Percentiles rank a stretch among this genome's conserved stretches.
Evolutionary conservation across 169 alveolate species (phyloP).

Genomic region (Babesia ovis): DNA sequence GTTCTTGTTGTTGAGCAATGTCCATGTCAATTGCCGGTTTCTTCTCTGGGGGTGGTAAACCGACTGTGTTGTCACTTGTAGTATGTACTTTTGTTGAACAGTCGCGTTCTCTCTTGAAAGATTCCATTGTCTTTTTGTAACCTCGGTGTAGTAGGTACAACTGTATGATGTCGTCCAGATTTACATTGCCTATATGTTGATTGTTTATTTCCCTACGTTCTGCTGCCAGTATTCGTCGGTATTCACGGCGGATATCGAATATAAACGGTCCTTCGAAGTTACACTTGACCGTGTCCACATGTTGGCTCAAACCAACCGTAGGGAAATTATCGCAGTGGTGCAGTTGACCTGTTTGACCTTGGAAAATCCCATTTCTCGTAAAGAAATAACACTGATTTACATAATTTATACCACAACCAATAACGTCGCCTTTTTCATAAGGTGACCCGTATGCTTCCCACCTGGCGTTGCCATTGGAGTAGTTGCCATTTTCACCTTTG

Average conservation of each 20-base stretch:
- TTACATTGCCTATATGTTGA: neutral
- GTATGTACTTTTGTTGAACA: neutral
- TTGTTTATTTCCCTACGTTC: slow-evolving; percentile 43
- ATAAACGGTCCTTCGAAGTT: slow-evolving; percentile 73
- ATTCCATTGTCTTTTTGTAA: slow-evolving; percentile 31
- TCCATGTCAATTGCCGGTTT: neutral
- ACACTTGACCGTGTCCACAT: slow-evolving; percentile 55
- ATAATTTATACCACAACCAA: slow-evolving; percentile 82
- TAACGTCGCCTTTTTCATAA: slow-evolving; percentile 75
- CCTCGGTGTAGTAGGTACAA: slow-evolving; percentile 51
- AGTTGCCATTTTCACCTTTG: slow-evolving; percentile 76
- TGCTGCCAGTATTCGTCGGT: slow-evolving; percentile 14
- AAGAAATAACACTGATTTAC: slow-evolving; percentile 72
- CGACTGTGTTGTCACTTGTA: neutral
- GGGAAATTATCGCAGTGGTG: slow-evolving; percentile 64
- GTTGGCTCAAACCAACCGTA: slow-evolving; percentile 55
- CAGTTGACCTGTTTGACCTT: slow-evolving; percentile 69
- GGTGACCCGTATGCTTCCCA: slow-evolving; percentile 72
- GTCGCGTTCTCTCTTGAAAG: slow-evolving; percentile 47
- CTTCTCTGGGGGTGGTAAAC: neutral
- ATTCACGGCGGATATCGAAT: slow-evolving; percentile 50
- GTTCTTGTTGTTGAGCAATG: neutral
- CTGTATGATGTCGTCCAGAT: slow-evolving; percentile 18
- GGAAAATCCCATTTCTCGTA: slow-evolving; percentile 76
- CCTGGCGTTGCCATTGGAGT: slow-evolving; percentile 56